Evolutionary conservation across 2,329 filamentous ascomycete genomes (phyloP), one percentile per base, ranked within the genome.

Genomic region (Hypoxylon sp.): DNA sequence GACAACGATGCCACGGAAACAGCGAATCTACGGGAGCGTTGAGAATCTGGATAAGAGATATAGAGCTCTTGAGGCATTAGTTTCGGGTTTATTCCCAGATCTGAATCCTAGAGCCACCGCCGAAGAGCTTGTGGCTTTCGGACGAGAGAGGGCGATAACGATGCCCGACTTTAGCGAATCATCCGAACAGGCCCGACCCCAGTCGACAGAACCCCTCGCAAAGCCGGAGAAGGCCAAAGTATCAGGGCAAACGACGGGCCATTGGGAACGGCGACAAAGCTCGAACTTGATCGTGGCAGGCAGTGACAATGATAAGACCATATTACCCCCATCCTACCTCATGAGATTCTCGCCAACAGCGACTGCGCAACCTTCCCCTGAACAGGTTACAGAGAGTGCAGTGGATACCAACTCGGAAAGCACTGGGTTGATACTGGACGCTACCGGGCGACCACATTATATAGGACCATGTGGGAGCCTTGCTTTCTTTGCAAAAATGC

Each of bases 41-140:
- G 82, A 83, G 66, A 82, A 81, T n/a, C 73, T 83, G 47, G 82
- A 81, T 52, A 74, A 80, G 31, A 76, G 81, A 29, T 83, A 81
- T 65, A 76, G 82, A 47, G 80, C 82, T 2, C 75, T 83, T 10
- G 81, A 83, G 68, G 77, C 80, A 14, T 52, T 83, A 47, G 77
- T 83, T 46, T 79, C 80, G 54, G 81, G 81, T 0, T 62, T 83
- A 1, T 83, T 81, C 51, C 80, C 81, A 3, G 68, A 80, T 14
- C 74, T 80, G 37, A 80, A 82, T 60, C 75, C 78, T 2, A 78
- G 78, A 17, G 70, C 74, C 19, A 78, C 80, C 59, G 77, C 80
- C 26, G 79, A 81, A 39, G 77, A 78, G 11, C 67, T 83, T 17
- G 81, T 81, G 56, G 76, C 75, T 5, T 81, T 83, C 55, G 82